Base-by-base conservation (phyloP, 148 eudicot genomes). In the Salicornia ramosissima region DNA sequence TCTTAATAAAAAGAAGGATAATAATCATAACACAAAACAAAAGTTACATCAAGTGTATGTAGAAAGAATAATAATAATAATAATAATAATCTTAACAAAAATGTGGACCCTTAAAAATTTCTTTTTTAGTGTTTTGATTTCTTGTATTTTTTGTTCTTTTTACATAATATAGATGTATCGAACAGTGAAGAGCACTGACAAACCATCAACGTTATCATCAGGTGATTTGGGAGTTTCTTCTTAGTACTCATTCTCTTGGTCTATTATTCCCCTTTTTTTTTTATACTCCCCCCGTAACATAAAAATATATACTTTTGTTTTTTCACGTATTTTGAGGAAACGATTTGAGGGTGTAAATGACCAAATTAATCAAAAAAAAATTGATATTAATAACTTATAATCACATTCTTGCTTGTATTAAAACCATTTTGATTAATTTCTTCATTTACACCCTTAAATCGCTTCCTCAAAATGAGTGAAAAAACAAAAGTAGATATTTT, bases 101-200 rank as follows among this genome's bases (percentile, higher is more conserved):
- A 60, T 24, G 74, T 76, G 79, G 74, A 70, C 74, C 72, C 67
- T 63, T 57, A n/a, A n/a, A n/a, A n/a, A n/a, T 42, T 61, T 1
- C 10, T 30, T 33, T 7, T 72, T 49, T 36, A 0, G 29, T 22
- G 31, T 5, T 15, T 29, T 6, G 14, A 11, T 31, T 12, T 30
- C 22, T 31, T n/a, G 47, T 6, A 30, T 42, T 54, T 28, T 33
- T 64, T 71, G 58, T 47, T 50, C 36, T 21, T 22, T 47, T 62
- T 49, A 31, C 49, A 62, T 43, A 36, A 84, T 86, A 89, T 90
- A 92, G 97, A 92, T 92, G 97, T 92, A 89, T 74, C 89, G 97
- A 82, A 92, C 97, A 77, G 97, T 89, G 80, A 92, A 92, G 87
- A 86, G 84, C 92, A 87, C 97, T 81, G 96, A 83, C 80, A 89